Evolutionary conservation across 805 yeast species (phyloP), one percentile per base, ranked within the genome.

Genomic region (Saturnispora galanensis): DNA sequence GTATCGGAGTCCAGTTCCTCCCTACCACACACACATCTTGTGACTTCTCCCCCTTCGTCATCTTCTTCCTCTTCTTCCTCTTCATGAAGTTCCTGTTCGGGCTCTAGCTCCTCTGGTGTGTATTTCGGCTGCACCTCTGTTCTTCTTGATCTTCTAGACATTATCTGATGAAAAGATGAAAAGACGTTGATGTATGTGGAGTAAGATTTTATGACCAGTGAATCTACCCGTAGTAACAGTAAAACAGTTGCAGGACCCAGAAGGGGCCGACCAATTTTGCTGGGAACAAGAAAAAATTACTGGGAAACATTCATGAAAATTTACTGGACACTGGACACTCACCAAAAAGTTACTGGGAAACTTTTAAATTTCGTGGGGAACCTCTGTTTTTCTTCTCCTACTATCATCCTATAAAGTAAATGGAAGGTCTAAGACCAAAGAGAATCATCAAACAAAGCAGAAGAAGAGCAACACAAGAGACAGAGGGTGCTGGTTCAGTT

Each of bases 1-100:
- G 64, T 63, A 47, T 74, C 78, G 41, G 63, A 58, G 18, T 62
- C 67, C 31, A 43, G 38, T 48, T 74, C 79, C 38, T 69, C 69
- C 50, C 69, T 66, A 10, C 78, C 77, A 56, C 77, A 79, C 13
- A 74, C 63, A 56, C 81, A 76, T 41, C 81, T 59, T 2, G 81
- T 75, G 35, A 74, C 65, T 48, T 75, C 81, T 26, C 66, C 69
- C 3, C 49, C 43, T 5, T 55, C 54, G 10, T 47, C 58, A 10
- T 50, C 51, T 3, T 49, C 37, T 3, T 33, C 44, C 15, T 29
- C 38, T 10, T 35, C 47, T n/a, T 29, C 44, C 10, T 39, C 44
- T 36, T 15, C 28, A 12, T 21, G 16, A 38, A 36, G 15, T n/a
- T 12, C 9, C 17, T 10, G 13, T 11, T 48, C 53, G 11, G 45